Conservation (phyloP, 2,329 filamentous ascomycete species). For the Colletotrichum sp. region DNA sequence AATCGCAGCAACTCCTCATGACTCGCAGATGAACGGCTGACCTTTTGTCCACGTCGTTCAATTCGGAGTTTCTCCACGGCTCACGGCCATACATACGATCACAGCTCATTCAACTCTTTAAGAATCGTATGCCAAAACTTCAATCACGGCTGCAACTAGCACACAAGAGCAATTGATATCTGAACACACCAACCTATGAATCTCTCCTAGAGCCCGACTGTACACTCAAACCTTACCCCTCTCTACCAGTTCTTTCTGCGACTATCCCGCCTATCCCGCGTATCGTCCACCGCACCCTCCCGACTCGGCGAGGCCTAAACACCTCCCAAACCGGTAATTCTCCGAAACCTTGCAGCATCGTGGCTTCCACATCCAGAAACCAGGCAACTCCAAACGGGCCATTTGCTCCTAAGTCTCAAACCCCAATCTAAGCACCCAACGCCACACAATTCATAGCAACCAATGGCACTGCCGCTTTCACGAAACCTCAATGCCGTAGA, state of each 20-base stretch:
- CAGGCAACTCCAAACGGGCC: neutral
- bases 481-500: neutral
- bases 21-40: neutral
- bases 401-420: neutral
- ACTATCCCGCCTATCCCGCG: neutral
- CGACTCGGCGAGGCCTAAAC: neutral
- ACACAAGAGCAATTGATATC: neutral
- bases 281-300: neutral
- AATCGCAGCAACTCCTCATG: neutral
- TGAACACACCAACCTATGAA: neutral
- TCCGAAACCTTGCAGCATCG: neutral
- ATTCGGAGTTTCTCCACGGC: neutral
- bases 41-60: neutral
- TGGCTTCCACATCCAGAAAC: neutral
- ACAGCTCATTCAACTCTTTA: neutral
- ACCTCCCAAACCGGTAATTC: neutral
- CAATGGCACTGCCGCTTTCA: neutral
- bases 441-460: neutral
- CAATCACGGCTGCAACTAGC: neutral
- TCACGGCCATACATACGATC: neutral
- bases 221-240: neutral
- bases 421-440: neutral
- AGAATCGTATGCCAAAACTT: neutral
- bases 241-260: neutral
- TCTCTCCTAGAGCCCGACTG: neutral